Evolutionary conservation across 1,284 basidiomycete genomes (phyloP).

Genomic region (Neolentinus lepideus): DNA sequence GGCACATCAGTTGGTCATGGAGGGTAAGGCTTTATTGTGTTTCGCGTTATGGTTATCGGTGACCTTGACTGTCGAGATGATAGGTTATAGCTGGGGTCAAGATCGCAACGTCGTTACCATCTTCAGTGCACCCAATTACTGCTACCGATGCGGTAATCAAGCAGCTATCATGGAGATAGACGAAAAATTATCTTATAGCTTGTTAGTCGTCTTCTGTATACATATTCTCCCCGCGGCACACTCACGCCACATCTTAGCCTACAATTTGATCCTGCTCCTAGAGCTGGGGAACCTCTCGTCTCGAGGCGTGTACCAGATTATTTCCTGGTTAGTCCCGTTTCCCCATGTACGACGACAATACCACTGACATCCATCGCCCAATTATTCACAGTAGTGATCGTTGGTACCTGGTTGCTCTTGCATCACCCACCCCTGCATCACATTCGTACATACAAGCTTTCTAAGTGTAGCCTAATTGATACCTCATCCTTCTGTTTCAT

Average conservation of each 20-base stretch:
- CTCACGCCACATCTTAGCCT: conserved; percentile 50
- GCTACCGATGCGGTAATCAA: conserved; percentile 99
- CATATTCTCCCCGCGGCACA: conserved; percentile 6
- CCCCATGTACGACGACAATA: background rate
- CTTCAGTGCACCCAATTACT: conserved; percentile 98
- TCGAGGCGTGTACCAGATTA: conserved; percentile 98
- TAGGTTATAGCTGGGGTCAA: conserved; percentile 94
- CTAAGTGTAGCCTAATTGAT: background rate
- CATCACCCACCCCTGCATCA: background rate
- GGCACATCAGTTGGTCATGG: conserved; percentile 98
- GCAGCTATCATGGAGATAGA: conserved; percentile 99
- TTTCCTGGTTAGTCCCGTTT: conserved; percentile 60
- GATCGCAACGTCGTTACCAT: conserved; percentile 99
- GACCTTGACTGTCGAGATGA: background rate
- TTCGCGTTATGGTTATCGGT: background rate
- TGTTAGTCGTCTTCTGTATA: conserved; percentile 49
- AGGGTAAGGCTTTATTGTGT: conserved; percentile 51
- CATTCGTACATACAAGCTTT: background rate
- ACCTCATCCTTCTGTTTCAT: background rate
- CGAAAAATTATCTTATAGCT: conserved; percentile 94
- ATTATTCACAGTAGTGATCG: background rate
- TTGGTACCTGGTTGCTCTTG: background rate
- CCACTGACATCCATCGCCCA: background rate
- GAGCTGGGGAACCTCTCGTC: conserved; percentile 96
- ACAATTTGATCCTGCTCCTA: conserved; percentile 98